Conservation (phyloP, 345 rosid genomes). For the Populus tremula region DNA sequence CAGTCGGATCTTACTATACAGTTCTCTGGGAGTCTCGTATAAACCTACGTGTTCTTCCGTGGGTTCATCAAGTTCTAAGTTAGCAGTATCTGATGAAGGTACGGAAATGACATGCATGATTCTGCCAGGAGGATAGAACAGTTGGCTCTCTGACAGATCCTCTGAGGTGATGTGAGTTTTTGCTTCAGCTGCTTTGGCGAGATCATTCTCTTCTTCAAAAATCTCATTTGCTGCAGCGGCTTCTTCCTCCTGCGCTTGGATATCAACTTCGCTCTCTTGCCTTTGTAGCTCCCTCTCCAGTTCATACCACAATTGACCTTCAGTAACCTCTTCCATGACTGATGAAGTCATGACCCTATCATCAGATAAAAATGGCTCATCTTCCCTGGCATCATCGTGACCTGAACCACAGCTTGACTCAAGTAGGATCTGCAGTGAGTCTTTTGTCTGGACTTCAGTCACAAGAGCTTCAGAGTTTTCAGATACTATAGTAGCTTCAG, state of each 20-base stretch:
- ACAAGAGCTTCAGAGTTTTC: constrained; percentile 45
- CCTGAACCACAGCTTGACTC: constrained; percentile 51
- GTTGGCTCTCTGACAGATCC: constrained; percentile 58
- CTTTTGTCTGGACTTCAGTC: constrained; percentile 32
- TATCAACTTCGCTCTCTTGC: constrained; percentile 52
- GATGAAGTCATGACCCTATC: constrained; percentile 38
- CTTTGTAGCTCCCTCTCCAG: constrained; percentile 79
- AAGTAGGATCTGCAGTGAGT: constrained; percentile 26
- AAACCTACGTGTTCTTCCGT: constrained; percentile 44
- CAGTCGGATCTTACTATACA: constrained; percentile 84
- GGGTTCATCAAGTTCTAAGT: constrained; percentile 15
- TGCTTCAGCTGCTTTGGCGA: constrained; percentile 41
- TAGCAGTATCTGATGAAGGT: constrained; percentile 25
- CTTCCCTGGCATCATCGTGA: constrained; percentile 56
- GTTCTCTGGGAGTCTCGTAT: constrained; percentile 79
- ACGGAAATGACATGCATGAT: constrained; percentile 72
- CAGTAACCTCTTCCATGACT: constrained; percentile 48
- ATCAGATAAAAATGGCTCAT: constrained; percentile 52
- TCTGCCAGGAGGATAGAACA: constrained; percentile 83
- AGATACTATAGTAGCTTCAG: constrained; percentile 44
- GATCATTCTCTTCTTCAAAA: constrained; percentile 58
- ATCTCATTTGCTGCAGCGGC: constrained; percentile 76
- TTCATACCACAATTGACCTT: constrained; percentile 84
- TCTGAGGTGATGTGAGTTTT: constrained; percentile 33
- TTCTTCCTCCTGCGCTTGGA: constrained; percentile 65